Evolutionary conservation across 1,284 basidiomycete species (phyloP), one percentile per base, ranked within the genome.

Genomic region (Melampsora abietis-canadensis): DNA sequence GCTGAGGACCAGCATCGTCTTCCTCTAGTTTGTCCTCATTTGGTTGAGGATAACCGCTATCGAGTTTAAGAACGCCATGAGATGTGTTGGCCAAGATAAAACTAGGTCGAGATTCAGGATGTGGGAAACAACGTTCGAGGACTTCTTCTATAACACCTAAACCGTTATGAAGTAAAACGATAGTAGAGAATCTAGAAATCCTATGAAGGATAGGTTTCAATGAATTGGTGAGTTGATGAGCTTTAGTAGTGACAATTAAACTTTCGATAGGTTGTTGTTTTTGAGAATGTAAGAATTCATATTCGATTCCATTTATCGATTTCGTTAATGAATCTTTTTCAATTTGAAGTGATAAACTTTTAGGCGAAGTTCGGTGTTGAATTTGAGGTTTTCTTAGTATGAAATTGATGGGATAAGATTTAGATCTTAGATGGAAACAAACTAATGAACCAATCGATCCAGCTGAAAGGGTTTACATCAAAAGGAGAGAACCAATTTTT

Each of bases 121-220:
- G 78, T 48, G 76, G 78, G 75, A 81, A 82, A 62, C 79, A 76
- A 7, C 66, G 75, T 21, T 79, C 79, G 62, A 80, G 74, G 4
- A 82, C 67, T 37, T 76, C 73, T 48, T 82, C 81, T 17, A 81
- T 77, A 31, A 82, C 78, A 24, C 81, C 81, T 77, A 81, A 79
- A 46, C 81, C 81, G 62, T 82, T 82, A 70, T 82, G 81, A 27
- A 81, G 76, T 6, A 82, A 76, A 7, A 82, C 79, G 51, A 82
- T 76, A 2, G 81, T 82, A 4, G 80, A 78, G 47, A 78, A 77
- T 0, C 80, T 78, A 21, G 80, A 79, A 31, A 82, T 76, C 24
- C 80, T 79, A 27, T 77, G 76, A 14, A 76, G 54, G 17, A 82
- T 69, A 17, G 77, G 69, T n/a, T 76, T 68, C 4, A 82, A 60